A percentile compares a stretch with the other conserved stretches of the same genome.
Evolutionary conservation across 768 basidiomycete species (phyloP).

Genomic region (Suillus placidus): DNA sequence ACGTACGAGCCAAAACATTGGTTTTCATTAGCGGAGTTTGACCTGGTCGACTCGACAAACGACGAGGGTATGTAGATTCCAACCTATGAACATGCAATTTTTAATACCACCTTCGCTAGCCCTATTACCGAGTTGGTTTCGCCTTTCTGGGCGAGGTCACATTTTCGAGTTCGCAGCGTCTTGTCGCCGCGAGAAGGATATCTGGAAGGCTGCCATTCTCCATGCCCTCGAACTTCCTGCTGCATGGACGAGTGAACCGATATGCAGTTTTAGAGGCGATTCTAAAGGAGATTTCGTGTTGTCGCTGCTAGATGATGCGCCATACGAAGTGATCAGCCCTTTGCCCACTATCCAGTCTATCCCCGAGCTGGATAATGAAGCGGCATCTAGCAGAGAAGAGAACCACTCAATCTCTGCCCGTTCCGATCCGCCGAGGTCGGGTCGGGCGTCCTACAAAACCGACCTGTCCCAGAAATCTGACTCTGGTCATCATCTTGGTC

Average conservation of each 20-base stretch:
- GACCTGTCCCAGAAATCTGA: constrained; percentile 23
- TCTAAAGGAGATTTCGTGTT: constrained; percentile 43
- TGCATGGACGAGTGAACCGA: constrained; percentile 62
- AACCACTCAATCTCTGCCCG: neutral
- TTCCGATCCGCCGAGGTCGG: constrained; percentile 5
- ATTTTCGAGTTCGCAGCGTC: constrained; percentile 86
- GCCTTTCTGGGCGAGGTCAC: constrained; percentile 67
- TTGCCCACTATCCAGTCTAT: constrained; percentile 62
- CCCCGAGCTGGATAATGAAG: constrained; percentile 44
- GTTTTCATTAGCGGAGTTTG: constrained; percentile 77
- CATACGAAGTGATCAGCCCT: constrained; percentile 42
- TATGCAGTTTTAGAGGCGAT: constrained; percentile 60
- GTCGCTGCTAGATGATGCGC: constrained; percentile 39
- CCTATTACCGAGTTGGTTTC: constrained; percentile 80
- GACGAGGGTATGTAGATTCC: constrained; percentile 67
- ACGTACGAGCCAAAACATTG: constrained; percentile 88
- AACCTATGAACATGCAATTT: neutral
- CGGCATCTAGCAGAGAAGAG: neutral
- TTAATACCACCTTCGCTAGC: constrained; percentile 44
- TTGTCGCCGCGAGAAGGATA: constrained; percentile 79
- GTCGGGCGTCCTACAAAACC: constrained; percentile 24
- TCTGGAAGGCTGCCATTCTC: constrained; percentile 79
- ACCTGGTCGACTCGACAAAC: constrained; percentile 66
- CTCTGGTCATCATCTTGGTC: constrained; percentile 16
- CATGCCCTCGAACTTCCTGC: constrained; percentile 45